Evolutionary conservation across 1,284 basidiomycete genomes (phyloP).

Genomic region (Austropuccinia psidii): DNA sequence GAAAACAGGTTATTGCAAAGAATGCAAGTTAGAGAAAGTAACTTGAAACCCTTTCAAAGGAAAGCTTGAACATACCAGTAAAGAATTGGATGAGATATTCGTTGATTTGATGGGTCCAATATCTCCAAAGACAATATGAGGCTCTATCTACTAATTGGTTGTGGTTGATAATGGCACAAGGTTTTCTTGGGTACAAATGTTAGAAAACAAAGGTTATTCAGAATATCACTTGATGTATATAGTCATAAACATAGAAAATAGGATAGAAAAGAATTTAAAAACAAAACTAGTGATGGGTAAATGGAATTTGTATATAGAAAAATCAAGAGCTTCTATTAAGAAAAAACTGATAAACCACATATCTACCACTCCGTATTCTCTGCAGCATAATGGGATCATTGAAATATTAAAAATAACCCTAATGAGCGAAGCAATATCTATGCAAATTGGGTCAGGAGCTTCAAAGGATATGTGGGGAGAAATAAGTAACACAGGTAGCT

Average conservation of each 20-base stretch:
- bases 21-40: neutral
- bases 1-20: too few relatives aligned
- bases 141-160: neutral
- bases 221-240: neutral
- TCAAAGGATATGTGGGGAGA: too few relatives aligned
- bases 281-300: neutral
- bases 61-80: neutral
- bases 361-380: neutral
- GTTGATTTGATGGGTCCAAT: constrained; percentile 10
- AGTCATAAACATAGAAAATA: neutral
- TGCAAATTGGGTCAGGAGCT: too few relatives aligned
- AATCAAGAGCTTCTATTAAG: neutral
- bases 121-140: neutral
- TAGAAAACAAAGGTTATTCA: neutral
- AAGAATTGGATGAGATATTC: neutral
- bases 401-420: too few relatives aligned
- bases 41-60: neutral
- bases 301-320: neutral
- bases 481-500: too few relatives aligned
- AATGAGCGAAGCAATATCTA: too few relatives aligned
- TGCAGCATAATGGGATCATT: constrained; percentile 7
- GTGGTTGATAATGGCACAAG: neutral
- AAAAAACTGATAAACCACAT: neutral
- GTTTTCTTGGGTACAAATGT: neutral
- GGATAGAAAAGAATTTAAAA: neutral